Percentiles rank a stretch among this genome's conserved stretches.
phyloP scores from a whole-genome alignment of 2,329 filamentous ascomycete genomes.

The Curvularia lunata region DNA sequence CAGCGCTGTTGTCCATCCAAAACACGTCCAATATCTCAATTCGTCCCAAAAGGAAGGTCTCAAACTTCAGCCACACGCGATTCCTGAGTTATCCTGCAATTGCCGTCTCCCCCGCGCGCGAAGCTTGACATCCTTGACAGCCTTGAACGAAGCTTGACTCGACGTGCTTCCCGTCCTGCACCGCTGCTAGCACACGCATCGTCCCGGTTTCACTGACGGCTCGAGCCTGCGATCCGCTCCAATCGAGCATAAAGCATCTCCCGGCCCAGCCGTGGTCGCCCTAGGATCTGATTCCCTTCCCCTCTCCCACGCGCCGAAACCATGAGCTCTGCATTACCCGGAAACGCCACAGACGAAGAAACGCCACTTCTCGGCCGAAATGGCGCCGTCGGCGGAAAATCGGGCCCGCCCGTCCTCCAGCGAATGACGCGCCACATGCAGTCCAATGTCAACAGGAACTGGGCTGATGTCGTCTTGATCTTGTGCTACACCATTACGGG shows the following conservation, averaged over 20 bases:
- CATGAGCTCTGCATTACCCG: conserved; percentile 23
- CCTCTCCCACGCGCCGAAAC: conserved; percentile 11
- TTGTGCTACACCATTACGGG: conserved; percentile 79
- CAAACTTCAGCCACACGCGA: not conserved
- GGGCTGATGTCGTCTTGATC: conserved; percentile 72
- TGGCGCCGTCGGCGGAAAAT: conserved; percentile 25
- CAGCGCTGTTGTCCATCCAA: not conserved
- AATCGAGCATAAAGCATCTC: conserved; percentile 15
- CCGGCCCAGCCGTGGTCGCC: conserved; percentile 9
- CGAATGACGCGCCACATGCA: conserved; percentile 45
- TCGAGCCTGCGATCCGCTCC: conserved; percentile 12
- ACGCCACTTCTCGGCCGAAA: conserved; percentile 41
- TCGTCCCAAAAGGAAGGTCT: conserved; percentile 18
- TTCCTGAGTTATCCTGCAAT: conserved; percentile 35
- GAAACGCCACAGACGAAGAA: conserved; percentile 37
- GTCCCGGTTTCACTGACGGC: conserved; percentile 4
- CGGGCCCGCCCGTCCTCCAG: conserved; percentile 20
- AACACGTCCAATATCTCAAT: not conserved
- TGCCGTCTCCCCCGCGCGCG: conserved; percentile 26
- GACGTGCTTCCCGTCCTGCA: conserved; percentile 26
- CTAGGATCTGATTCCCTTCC: conserved; percentile 14
- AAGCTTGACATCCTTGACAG: conserved; percentile 6
- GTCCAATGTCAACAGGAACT: conserved; percentile 63
- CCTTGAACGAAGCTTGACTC: conserved; percentile 37
- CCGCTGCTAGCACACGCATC: not conserved